Base-by-base conservation (phyloP, 2,329 filamentous ascomycete species). In the Talaromyces funiculosus region DNA sequence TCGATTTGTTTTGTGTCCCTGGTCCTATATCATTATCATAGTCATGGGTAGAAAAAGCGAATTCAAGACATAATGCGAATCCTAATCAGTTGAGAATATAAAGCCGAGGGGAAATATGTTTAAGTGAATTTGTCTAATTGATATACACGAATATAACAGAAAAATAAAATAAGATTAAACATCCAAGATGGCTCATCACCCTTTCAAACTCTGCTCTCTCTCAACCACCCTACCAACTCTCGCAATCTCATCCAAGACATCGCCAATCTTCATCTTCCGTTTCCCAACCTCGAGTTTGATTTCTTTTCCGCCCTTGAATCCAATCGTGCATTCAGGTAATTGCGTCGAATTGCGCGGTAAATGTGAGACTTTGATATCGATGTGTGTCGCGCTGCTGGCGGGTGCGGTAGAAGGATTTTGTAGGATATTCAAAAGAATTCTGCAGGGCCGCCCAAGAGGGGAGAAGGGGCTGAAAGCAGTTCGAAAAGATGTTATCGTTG, bases 271-370 rank as follows among this genome's bases (percentile, higher is more conserved):
- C 77, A 92, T 80, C 71, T 87, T 88, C 68, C 90, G 81, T 74
- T 88, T 89, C 67, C 90, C 86, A 66, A 90, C 83, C 72, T 96
- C 87, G 40, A 97, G 83, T 35, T 86, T 85, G 79, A 97, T 85
- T 70, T 95, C 88, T 78, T 93, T 96, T 68, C 94, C 94, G 72
- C 97, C 94, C 82, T 96, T 97, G 77, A 97, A 97, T 69, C 92
- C 95, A 67, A 99, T 78, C 42, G 80, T 81, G 60, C 99, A 77
- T 49, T 83, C 82, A 60, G 88, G 89, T 31, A 86, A 81, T 68
- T 90, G 86, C 57, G 82, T 84, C 59, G 89, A 90, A 57, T 80
- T 73, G 65, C 88, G 84, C 57, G 90, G 86, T 57, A 97, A 80
- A 65, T 96, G 80, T 63, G 85, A 88, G 12, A 91, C 88, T 67